These are phyloP conservation scores for Rickenella mellea DNA, from an alignment of 768 basidiomycete species.

Conservation along the genomic window DNA sequence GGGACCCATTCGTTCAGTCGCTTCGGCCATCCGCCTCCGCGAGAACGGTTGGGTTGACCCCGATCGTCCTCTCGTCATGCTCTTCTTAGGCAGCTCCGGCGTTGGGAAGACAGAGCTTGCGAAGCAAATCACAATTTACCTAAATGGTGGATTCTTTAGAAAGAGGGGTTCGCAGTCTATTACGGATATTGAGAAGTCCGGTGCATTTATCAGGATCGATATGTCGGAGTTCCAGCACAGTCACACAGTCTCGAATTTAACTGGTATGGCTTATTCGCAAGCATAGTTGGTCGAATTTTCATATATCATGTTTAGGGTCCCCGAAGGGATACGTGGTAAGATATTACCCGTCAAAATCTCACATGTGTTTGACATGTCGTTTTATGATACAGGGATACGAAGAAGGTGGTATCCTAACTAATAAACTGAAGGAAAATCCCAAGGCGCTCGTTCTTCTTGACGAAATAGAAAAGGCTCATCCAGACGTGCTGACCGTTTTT, in stretches of 20 bases:
- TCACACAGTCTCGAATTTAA: neutral
- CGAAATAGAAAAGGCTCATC: conserved; percentile 33
- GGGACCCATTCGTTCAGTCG: neutral
- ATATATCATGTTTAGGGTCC: too few relatives aligned
- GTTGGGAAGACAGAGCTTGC: neutral
- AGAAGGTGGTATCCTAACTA: neutral
- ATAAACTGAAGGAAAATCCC: neutral
- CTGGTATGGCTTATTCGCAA: too few relatives aligned
- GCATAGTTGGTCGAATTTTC: too few relatives aligned
- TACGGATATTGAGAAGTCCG: neutral
- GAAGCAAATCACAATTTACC: neutral
- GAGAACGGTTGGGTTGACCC: conserved; percentile 1
- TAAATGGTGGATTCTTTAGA: too few relatives aligned
- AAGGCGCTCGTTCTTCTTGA: neutral
- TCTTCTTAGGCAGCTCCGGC: neutral
- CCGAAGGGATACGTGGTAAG: conserved; percentile 1
- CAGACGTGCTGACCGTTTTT: conserved; percentile 33
- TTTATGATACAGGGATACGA: neutral
- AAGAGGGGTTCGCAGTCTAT: neutral
- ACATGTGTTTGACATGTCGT: too few relatives aligned
- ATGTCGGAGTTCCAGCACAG: conserved; percentile 1
- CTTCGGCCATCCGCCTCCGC: neutral
- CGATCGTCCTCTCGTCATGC: neutral
- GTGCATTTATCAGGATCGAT: neutral
- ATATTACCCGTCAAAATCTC: too few relatives aligned